Percentiles rank a stretch among this genome's conserved stretches.
phyloP scores from a whole-genome alignment of 495 filamentous ascomycete genomes.

The Darksidea phi region DNA sequence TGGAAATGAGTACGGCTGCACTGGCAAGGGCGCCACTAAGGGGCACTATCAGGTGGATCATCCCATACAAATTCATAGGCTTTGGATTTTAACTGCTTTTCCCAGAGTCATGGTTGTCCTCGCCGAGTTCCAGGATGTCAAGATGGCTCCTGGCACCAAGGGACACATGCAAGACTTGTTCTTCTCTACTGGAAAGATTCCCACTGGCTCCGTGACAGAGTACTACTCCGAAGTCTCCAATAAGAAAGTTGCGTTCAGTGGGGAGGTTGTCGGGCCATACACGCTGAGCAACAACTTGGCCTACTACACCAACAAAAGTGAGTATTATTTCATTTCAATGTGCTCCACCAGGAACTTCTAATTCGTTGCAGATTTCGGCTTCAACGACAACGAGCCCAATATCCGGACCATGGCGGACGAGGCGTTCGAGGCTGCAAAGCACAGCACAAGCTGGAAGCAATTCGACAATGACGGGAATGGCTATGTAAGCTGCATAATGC shows the following conservation, averaged over 20 bases:
- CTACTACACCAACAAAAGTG: conserved; percentile 20
- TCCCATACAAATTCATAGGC: background rate
- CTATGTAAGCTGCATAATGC: conserved; percentile 13
- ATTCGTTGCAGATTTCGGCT: conserved; percentile 4
- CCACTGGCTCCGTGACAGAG: conserved; percentile 23
- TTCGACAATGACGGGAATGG: conserved; percentile 30
- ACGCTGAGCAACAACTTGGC: conserved; percentile 25
- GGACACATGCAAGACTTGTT: conserved; percentile 21
- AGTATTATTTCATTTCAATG: background rate
- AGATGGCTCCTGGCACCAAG: conserved; percentile 18
- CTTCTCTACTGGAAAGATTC: conserved; percentile 26
- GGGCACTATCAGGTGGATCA: conserved; percentile 5
- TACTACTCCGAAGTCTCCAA: conserved; percentile 24
- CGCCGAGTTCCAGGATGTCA: conserved; percentile 22
- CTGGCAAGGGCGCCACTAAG: conserved; percentile 18
- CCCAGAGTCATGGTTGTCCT: conserved; percentile 25
- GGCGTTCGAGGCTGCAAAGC: background rate
- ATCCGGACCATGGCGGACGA: conserved; percentile 22
- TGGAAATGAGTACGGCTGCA: conserved; percentile 18
- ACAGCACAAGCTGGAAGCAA: conserved; percentile 2
- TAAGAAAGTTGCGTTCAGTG: conserved; percentile 18
- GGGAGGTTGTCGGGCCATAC: conserved; percentile 25
- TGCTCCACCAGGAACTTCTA: background rate
- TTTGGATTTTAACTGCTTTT: background rate
- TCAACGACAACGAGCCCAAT: conserved; percentile 16